Base-by-base conservation (phyloP, 495 filamentous ascomycete species). In the Penicillium coprophilum region DNA sequence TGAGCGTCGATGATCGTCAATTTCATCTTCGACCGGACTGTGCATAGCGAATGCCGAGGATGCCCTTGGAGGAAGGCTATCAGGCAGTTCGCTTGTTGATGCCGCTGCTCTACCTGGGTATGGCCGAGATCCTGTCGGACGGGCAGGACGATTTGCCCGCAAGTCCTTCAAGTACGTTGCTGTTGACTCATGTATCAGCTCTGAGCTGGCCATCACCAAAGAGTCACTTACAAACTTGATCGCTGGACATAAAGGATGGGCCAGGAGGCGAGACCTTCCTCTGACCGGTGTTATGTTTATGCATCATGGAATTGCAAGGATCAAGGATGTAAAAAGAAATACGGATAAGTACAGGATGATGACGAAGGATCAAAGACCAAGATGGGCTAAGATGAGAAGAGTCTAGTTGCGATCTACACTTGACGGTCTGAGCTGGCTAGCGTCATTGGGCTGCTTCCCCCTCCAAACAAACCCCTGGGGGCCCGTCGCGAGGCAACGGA, bases 51-150 rank as follows among this genome's bases (percentile, higher is more conserved):
- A 70, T 6, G 79, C 78, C 13, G 80, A 81, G 23, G 76, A 61
- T 50, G 79, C 75, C 46, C 74, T 72, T 31, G 71, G 74, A 58
- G 71, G 78, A 28, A 74, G 71, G 34, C 65, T 63, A 6, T 73
- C 71, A 34, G 69, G 70, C 21, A 70, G 59, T 55, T 66, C 64
- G 21, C 68, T 62, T 24, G 73, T 69, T 5, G 80, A 79, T 2
- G 76, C 59, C 6, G 60, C 39, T 46, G 70, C 11, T 53, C 61
- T 74, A 12, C 66, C 68, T 20, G 90, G 91, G 43, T 82, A 77
- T n/a, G 92, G 92, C 57, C 92, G 80, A 53, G 91, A 89, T 47
- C 92, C 91, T 50, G 80, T 83, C 23, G 92, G 89, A 53, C 92
- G 82, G 40, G 83, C 80, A 55, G 91, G 80, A 46, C 87, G 86